A percentile compares a stretch with the other conserved stretches of the same genome.
These are phyloP conservation scores for Debaryomyces singareniensis DNA, from an alignment of 1,139 yeast genomes.

Conservation along the genomic window DNA sequence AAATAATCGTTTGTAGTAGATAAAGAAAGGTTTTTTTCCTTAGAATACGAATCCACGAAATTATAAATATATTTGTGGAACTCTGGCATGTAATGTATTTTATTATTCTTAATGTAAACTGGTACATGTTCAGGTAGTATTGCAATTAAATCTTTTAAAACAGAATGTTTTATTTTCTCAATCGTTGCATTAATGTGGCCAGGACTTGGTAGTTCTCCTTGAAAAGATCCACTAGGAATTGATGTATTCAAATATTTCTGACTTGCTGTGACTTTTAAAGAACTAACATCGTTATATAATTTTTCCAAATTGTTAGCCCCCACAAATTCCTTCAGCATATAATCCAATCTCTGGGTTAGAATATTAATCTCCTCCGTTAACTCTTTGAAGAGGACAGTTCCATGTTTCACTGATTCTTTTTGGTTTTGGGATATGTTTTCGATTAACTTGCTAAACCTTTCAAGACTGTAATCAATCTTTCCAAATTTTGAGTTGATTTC, in stretches of 20 bases:
- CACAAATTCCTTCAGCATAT: slow-evolving; percentile 8
- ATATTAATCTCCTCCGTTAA: slow-evolving; percentile 14
- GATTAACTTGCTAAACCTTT: slow-evolving; percentile 11
- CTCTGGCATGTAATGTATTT: slow-evolving; percentile 35
- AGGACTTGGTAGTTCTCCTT: slow-evolving; percentile 14
- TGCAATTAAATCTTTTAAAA: slow-evolving; percentile 16
- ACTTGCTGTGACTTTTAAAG: slow-evolving; percentile 5
- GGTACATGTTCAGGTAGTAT: slow-evolving; percentile 28
- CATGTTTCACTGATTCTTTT: background rate
- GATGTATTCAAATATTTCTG: slow-evolving; percentile 13
- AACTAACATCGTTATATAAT: background rate
- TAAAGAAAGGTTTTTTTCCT: slow-evolving; percentile 8
- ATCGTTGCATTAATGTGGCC: slow-evolving; percentile 13
- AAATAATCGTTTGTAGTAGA: slow-evolving; percentile 17
- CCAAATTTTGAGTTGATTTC: slow-evolving; percentile 13
- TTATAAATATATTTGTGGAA: slow-evolving; percentile 31
- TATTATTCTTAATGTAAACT: slow-evolving; percentile 25
- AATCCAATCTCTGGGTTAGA: slow-evolving; percentile 12
- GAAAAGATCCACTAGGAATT: slow-evolving; percentile 1
- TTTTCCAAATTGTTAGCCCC: slow-evolving; percentile 6
- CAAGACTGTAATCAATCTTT: slow-evolving; percentile 13
- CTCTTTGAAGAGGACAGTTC: slow-evolving; percentile 8
- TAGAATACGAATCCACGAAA: slow-evolving; percentile 25
- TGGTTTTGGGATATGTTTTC: slow-evolving; percentile 10
- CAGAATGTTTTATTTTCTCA: slow-evolving; percentile 14